phyloP scores from a whole-genome alignment of 768 basidiomycete genomes.

The Tylopilus balloui region DNA sequence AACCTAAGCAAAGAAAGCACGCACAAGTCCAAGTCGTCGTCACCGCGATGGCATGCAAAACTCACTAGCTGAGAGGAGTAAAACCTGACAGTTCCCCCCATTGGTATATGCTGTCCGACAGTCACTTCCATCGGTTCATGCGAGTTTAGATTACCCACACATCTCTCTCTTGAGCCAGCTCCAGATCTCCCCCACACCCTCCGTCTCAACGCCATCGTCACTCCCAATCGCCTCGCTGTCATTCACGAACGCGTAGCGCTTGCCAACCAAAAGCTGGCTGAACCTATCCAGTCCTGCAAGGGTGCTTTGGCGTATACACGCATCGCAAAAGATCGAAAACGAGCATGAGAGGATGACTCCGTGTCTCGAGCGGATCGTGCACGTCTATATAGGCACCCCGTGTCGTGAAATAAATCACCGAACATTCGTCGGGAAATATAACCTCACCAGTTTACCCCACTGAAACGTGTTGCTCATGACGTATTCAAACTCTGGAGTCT shows the following conservation, averaged over 20 bases:
- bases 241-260: conserved; percentile 38
- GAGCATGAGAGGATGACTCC: conserved; percentile 40
- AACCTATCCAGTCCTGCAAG: conserved; percentile 13
- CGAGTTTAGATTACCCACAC: conserved; percentile 7
- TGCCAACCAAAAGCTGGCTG: conserved; percentile 28
- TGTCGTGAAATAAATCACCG: background rate
- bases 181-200: conserved; percentile 24
- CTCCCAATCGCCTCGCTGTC: conserved; percentile 15
- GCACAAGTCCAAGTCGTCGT: background rate
- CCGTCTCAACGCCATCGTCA: background rate
- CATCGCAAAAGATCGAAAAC: conserved; percentile 3
- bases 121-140: background rate
- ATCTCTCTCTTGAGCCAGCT: conserved; percentile 20
- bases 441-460: conserved; percentile 48
- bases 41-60: background rate
- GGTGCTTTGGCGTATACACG: background rate
- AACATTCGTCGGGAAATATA: conserved; percentile 9
- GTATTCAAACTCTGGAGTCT: conserved; percentile 91
- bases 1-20: background rate
- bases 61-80: background rate
- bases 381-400: conserved; percentile 26
- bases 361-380: conserved; percentile 57
- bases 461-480: conserved; percentile 39
- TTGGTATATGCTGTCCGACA: background rate
- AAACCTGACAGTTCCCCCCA: background rate